Conservation (phyloP, 208 protist genomes). For the Trypanosoma theileri region DNA sequence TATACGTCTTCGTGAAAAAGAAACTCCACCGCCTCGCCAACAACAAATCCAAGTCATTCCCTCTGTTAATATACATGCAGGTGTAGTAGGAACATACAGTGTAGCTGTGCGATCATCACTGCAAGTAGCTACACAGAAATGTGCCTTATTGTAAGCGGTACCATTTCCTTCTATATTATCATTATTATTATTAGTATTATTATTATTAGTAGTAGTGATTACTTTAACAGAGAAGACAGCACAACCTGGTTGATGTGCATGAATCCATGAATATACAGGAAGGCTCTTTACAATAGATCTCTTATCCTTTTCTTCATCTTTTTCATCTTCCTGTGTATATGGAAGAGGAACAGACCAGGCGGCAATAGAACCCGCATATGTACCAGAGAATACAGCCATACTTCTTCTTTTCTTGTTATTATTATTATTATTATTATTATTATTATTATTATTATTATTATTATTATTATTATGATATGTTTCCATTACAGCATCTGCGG, state of each 20-base stretch:
- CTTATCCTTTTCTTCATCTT: background rate
- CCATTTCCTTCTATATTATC: background rate
- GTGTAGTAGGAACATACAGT: conserved; percentile 26
- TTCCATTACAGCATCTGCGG: conserved; percentile 38
- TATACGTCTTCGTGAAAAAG: conserved; percentile 55
- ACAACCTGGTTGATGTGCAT: conserved; percentile 52
- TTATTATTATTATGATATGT: background rate
- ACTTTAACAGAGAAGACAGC: conserved; percentile 64
- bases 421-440: too few relatives aligned
- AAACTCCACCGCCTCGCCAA: conserved; percentile 38
- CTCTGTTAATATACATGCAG: background rate
- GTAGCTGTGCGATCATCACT: conserved; percentile 75
- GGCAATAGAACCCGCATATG: conserved; percentile 56
- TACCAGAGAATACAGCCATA: conserved; percentile 43
- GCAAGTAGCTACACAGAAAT: conserved; percentile 54
- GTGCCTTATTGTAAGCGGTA: conserved; percentile 5
- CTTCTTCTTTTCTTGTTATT: background rate
- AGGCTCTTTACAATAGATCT: background rate
- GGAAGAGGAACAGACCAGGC: conserved; percentile 33
- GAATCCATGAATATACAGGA: conserved; percentile 24
- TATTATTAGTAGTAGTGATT: background rate
- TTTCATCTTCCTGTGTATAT: background rate
- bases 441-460: too few relatives aligned
- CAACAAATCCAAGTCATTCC: conserved; percentile 33
- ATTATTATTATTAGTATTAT: background rate